Conservation (phyloP, 2,329 filamentous ascomycete species). For the Fusarium protoensiforme region DNA sequence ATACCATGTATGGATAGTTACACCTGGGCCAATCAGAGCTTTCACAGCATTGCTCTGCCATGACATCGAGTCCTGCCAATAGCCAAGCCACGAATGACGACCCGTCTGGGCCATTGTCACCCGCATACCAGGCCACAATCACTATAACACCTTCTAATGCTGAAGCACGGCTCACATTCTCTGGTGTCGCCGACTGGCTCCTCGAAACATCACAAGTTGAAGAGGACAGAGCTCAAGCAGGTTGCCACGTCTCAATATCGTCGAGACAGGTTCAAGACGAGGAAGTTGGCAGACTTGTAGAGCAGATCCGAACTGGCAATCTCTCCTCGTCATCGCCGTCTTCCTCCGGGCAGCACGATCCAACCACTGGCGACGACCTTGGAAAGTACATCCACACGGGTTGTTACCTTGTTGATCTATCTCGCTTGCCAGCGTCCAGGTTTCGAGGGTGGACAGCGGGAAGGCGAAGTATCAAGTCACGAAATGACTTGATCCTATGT, state of each 20-base stretch:
- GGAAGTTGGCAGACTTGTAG: background rate
- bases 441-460: background rate
- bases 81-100: background rate
- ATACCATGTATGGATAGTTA: background rate
- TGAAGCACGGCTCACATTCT: background rate
- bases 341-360: background rate
- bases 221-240: background rate
- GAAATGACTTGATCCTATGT: background rate
- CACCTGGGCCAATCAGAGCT: background rate
- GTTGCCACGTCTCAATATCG: background rate
- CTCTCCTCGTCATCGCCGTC: background rate
- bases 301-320: background rate
- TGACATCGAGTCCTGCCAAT: background rate
- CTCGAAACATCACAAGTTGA: background rate
- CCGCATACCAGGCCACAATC: background rate
- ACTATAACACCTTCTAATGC: background rate
- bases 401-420: background rate
- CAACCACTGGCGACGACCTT: background rate
- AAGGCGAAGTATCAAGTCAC: background rate
- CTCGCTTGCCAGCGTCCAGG: background rate
- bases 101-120: background rate
- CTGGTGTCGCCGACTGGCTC: background rate
- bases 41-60: background rate
- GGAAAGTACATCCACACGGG: background rate
- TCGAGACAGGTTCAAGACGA: background rate